Percentiles rank a stretch among this genome's conserved stretches.
Evolutionary conservation across 345 rosid species (phyloP).

Genomic region (thale cress (Arabidopsis thaliana)): DNA sequence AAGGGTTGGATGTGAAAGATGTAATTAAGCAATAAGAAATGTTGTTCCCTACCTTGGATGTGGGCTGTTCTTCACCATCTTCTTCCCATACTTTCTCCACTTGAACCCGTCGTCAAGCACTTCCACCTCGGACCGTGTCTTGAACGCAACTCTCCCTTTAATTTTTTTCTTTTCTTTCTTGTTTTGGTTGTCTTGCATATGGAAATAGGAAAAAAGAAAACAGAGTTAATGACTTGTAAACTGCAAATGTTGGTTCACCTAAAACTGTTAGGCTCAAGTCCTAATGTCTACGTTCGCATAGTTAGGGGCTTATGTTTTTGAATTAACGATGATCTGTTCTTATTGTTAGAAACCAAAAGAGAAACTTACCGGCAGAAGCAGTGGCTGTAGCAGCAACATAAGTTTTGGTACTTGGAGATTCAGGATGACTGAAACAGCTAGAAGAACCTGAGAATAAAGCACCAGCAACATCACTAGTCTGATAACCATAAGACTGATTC

Average conservation of each 20-base stretch:
- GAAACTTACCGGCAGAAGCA: slow-evolving; percentile 43
- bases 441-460: slow-evolving; percentile 43
- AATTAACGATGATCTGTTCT: not conserved
- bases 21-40: not conserved
- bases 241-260: slow-evolving; percentile 14
- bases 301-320: not conserved
- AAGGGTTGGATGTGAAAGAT: not conserved
- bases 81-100: slow-evolving; percentile 99
- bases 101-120: slow-evolving; percentile 86
- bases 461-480: slow-evolving; percentile 39
- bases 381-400: slow-evolving; percentile 22
- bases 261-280: not conserved
- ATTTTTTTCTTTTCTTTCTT: slow-evolving; percentile 48
- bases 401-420: slow-evolving; percentile 15
- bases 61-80: slow-evolving; percentile 93
- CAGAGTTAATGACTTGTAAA: slow-evolving; percentile 14
- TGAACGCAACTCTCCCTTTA: slow-evolving; percentile 77
- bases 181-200: slow-evolving; percentile 38
- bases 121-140: slow-evolving; percentile 78
- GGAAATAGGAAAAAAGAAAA: not conserved
- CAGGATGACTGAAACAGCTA: slow-evolving; percentile 39
- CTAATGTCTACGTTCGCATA: not conserved
- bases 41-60: slow-evolving; percentile 73
- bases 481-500: slow-evolving; percentile 49
- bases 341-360: not conserved